Base-by-base conservation (phyloP, 225 moss, liverwort and hornwort genomes). In the Marchantia paleacea region DNA sequence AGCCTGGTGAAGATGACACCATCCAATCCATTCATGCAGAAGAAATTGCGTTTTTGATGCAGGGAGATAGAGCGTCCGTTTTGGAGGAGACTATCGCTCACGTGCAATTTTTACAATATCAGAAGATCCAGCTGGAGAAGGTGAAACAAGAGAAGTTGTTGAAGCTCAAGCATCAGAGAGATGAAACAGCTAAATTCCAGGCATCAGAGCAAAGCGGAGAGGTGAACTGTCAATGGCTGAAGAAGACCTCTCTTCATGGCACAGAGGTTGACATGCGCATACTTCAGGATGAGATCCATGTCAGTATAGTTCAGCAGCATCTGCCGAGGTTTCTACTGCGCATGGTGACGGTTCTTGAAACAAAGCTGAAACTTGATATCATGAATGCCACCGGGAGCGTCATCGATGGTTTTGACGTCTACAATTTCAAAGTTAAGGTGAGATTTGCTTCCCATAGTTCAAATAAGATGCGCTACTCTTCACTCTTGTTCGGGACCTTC, bases 371-470 rank as follows among this genome's bases (percentile, higher is more conserved):
- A 30, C 52, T 74, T 74, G 73, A 74, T 12, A 55, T 75, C 8
- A 5, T 75, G 14, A 75, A 75, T 16, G 75, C 51, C 0, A 54
- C 54, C 26, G 75, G 75, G 26, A 52, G 53, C 26, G 54, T 54
- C 7, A 75, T 75, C 14, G 55, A 75, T 22, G 75, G 75, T 14
- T 48, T 16, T 57, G 75, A 75, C 15, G 75, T 75, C 25, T 75
- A 75, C 55, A 75, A 15, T 26, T 54, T 75, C 29, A 25, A 29
- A 54, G 51, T 75, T n/a, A 75, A 75, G 54, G 75, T 75, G 12
- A 48, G 19, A 48, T 50, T 19, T 49, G 2, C 39, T 39, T 39
- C 5, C 39, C 39, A 2, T 39, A 39, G 39, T 39, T 39, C 39
- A 39, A 39, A 2, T 39, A 39, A 5, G 39, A 39, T 39, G 39